Base-by-base conservation (phyloP, 2,329 filamentous ascomycete genomes). In the Alternaria atra region DNA sequence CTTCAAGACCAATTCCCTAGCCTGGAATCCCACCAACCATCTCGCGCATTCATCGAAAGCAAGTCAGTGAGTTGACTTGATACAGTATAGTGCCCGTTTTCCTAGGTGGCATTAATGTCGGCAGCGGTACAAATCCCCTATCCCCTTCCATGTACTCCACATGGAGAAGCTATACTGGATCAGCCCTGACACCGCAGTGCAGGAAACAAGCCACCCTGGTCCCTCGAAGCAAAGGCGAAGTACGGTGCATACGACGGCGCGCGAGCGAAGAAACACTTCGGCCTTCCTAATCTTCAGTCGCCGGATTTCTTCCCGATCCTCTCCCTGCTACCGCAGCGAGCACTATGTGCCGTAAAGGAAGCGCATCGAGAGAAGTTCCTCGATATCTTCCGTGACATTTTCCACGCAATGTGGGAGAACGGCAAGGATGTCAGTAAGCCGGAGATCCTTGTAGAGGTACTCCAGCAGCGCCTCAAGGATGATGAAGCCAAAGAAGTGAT, bases 171-270 rank as follows among this genome's bases (percentile, higher is more conserved):
- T 46, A 39, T 40, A 29, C 47, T 34, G n/a, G 5, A 47, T 29
- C 29, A 23, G 15, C 46, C 17, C 59, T 64, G 44, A 65, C 51
- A 63, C n/a, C 30, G 52, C 37, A 35, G 35, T 29, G 43, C 51
- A 87, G 90, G 90, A 51, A 94, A 95, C 77, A 87, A 87, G 66
- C 91, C 91, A 0, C 91, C 92, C 1, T 93, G 90, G 90, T 83
- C 83, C 0, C 81, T 91, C 30, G 86, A 88, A 2, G 88, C 87
- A 43, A 94, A 94, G 81, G 88, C 85, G 23, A 76, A 72, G 1
- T 89, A 92, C 71, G 81, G 84, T 50, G 69, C 69, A 27, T 84
- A 80, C 59, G 86, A 89, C 68, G 70, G 70, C 3, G 69, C 74
- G 20, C 79, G 86, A 43, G 84, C 84, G n/a, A 80, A 81, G 60